phyloP scores from a whole-genome alignment of 768 basidiomycete species.

The Amanita pseudoporphyria region DNA sequence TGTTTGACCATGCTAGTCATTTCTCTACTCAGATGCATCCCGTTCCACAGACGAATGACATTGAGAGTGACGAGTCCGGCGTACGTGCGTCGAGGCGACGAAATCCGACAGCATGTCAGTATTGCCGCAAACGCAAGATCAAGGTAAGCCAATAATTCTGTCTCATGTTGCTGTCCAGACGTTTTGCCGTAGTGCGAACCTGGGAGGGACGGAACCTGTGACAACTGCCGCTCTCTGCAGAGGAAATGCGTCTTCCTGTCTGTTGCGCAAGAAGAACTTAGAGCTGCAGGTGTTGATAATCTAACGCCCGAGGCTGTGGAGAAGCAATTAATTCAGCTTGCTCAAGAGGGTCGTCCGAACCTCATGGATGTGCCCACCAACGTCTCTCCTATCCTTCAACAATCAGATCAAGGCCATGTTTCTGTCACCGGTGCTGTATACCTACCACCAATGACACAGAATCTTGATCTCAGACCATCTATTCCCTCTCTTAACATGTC shows the following conservation, averaged over 20 bases:
- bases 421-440: no score
- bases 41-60: neutral
- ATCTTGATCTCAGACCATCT: constrained; percentile 43
- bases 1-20: no score
- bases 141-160: constrained; percentile 26
- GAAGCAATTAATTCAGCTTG: no score
- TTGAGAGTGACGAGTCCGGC: neutral
- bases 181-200: neutral
- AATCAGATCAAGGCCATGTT: no score
- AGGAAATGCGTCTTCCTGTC: neutral
- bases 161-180: no score
- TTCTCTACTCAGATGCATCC: neutral
- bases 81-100: constrained; percentile 21
- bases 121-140: constrained; percentile 46
- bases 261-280: neutral
- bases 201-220: neutral
- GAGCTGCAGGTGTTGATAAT: no score
- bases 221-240: neutral
- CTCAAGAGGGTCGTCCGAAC: no score
- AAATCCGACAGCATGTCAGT: constrained; percentile 42
- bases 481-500: constrained; percentile 43
- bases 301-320: no score
- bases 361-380: no score
- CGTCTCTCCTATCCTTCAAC: no score
- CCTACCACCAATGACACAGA: no score